These are phyloP conservation scores for Neurospora tetrasperma DNA, from an alignment of 495 filamentous ascomycete genomes.

Conservation along the genomic window DNA sequence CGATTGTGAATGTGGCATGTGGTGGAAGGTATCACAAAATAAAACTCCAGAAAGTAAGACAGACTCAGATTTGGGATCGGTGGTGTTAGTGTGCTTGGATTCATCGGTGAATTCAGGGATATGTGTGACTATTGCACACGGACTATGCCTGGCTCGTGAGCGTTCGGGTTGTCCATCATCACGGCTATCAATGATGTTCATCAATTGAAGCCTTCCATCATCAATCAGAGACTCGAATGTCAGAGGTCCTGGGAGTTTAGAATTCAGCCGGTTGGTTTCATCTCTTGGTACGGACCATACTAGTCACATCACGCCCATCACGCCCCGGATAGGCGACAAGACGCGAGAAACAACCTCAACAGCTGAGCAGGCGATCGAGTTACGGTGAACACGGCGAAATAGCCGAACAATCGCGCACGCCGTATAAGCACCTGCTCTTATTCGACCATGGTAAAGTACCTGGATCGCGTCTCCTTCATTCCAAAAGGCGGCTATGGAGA, in stretches of 20 bases:
- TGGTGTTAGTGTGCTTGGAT: background rate
- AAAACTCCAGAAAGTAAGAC: background rate
- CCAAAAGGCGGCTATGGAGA: background rate
- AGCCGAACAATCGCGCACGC: background rate
- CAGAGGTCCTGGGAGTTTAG: background rate
- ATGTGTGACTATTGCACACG: background rate
- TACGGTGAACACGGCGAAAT: background rate
- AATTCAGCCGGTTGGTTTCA: background rate
- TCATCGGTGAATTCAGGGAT: background rate
- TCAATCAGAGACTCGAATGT: background rate
- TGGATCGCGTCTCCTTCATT: background rate
- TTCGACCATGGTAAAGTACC: background rate
- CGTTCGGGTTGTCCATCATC: background rate
- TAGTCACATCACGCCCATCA: background rate
- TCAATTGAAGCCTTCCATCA: background rate
- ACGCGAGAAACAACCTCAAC: background rate
- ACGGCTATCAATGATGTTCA: background rate
- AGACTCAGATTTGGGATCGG: background rate
- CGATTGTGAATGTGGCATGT: background rate
- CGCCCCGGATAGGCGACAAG: background rate
- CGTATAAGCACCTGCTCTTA: background rate
- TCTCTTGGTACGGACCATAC: background rate
- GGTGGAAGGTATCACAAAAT: background rate
- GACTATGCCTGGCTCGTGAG: background rate
- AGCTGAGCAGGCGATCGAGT: background rate